These are phyloP conservation scores for Pisolithus tinctorius DNA, from an alignment of 768 basidiomycete species.

Conservation along the genomic window DNA sequence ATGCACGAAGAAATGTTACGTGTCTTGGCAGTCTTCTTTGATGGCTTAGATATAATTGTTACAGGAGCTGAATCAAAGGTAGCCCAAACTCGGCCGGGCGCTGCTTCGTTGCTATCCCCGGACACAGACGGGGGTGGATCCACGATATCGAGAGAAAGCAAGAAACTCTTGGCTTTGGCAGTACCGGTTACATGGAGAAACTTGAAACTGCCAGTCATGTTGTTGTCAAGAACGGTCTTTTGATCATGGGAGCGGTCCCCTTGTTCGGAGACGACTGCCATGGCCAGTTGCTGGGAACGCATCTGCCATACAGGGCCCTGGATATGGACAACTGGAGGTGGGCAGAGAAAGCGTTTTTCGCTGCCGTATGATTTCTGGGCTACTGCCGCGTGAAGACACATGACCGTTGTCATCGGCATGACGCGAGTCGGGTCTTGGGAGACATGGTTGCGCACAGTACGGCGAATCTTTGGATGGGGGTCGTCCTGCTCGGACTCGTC, in stretches of 20 bases:
- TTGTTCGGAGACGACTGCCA: conserved; percentile 80
- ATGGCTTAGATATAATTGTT: conserved; percentile 94
- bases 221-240: conserved; percentile 75
- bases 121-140: conserved; percentile 56
- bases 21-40: conserved; percentile 95
- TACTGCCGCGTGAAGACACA: conserved; percentile 86
- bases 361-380: conserved; percentile 96
- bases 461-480: conserved; percentile 70
- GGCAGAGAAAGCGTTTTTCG: conserved; percentile 91
- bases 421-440: conserved; percentile 68
- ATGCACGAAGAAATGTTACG: conserved; percentile 89
- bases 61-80: conserved; percentile 89
- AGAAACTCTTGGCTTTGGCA: conserved; percentile 86
- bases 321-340: conserved; percentile 89
- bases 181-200: conserved; percentile 85
- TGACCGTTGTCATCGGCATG: conserved; percentile 85
- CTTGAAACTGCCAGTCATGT: conserved; percentile 85
- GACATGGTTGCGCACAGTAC: conserved; percentile 78
- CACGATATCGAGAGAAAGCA: conserved; percentile 77
- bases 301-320: conserved; percentile 85
- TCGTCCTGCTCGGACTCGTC: conserved; percentile 57
- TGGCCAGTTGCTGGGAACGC: conserved; percentile 72
- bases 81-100: conserved; percentile 74
- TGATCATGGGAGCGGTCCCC: conserved; percentile 83
- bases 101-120: conserved; percentile 29